phyloP scores from a whole-genome alignment of 2,329 filamentous ascomycete species.

The Cercospora canescens region DNA sequence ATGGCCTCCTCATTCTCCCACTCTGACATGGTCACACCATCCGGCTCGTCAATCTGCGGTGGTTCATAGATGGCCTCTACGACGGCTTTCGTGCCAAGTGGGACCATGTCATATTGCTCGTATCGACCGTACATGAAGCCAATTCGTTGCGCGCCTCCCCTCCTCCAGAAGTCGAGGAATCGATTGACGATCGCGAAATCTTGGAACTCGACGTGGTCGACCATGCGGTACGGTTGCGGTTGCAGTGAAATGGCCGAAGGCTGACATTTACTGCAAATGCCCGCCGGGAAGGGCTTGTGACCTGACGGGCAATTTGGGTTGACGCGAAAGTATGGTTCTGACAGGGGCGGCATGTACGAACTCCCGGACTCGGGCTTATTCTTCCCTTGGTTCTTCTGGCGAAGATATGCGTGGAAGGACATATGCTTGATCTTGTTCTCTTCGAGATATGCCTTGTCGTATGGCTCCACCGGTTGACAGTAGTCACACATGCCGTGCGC shows the following conservation, averaged over 20 bases:
- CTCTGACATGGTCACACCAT: constrained; percentile 80
- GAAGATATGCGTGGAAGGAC: constrained; percentile 90
- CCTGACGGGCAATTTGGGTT: constrained; percentile 87
- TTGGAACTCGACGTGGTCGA: constrained; percentile 97
- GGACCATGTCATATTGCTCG: constrained; percentile 87
- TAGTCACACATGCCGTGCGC: constrained; percentile 99
- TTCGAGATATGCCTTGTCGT: constrained; percentile 80
- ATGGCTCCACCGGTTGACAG: constrained; percentile 95
- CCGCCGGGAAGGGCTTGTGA: constrained; percentile 90
- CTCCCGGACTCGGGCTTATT: constrained; percentile 93
- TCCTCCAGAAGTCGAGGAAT: constrained; percentile 91
- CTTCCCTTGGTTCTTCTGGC: constrained; percentile 93
- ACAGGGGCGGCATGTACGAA: constrained; percentile 94
- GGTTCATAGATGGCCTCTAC: constrained; percentile 98
- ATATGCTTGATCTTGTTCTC: constrained; percentile 99
- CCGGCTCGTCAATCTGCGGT: constrained; percentile 83
- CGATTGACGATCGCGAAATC: constrained; percentile 80
- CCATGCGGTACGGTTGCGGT: constrained; percentile 91
- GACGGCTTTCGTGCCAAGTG: constrained; percentile 89
- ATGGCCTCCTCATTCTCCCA: constrained; percentile 85
- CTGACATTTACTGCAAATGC: constrained; percentile 97
- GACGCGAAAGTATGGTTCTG: constrained; percentile 90
- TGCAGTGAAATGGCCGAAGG: constrained; percentile 95
- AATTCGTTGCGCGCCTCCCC: constrained; percentile 77
- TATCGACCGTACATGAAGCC: constrained; percentile 92